Base-by-base conservation (phyloP, 2,329 filamentous ascomycete genomes). In the Pestalotiopsis sp. region DNA sequence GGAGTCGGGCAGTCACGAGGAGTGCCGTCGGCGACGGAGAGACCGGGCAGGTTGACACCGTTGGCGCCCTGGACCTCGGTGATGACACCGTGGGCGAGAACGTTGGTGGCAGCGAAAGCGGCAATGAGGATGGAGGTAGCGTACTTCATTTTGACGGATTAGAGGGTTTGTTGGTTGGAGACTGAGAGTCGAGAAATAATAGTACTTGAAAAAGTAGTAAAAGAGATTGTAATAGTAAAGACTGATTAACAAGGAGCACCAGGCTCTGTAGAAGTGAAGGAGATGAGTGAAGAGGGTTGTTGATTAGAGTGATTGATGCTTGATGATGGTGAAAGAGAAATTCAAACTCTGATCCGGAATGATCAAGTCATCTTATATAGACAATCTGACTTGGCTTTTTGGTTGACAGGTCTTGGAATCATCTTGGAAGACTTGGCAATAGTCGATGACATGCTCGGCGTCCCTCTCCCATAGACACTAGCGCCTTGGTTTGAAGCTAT, bases 1-100 rank as follows among this genome's bases (percentile, higher is more conserved):
- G 89, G 87, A 72, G 81, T 81, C 56, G 87, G 81, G 78, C 89
- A 91, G 80, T 91, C 88, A 76, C 89, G 88, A 69, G 89, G 89
- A 71, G 89, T 91, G 75, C 88, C 89, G 72, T 91, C 89, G 59
- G 82, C 81, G 71, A 90, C 86, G 82, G 65, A 59, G 9, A 72
- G 67, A 45, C 70, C 71, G 31, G 71, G 71, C 61, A 72, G 68
- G 38, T 36, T 69, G 23, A 72, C 71, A 39, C 67, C 67, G 69
- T 72, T 72, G 68, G 70, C 70, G 61, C 71, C 71, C 27, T 66
- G 60, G 41, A 72, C 67, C 38, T 66, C 58, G 56, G 69, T 70
- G 59, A 72, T 68, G 31, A 72, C 68, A 41, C 71, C 71, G 49
- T 72, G 71, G 27, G 69, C 70, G 36, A 68, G 63, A 52, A 68